A percentile compares a stretch with the other conserved stretches of the same genome.
Evolutionary conservation across 371 early-diverging fungal species (phyloP).

Genomic region (Zychaea mexicana): DNA sequence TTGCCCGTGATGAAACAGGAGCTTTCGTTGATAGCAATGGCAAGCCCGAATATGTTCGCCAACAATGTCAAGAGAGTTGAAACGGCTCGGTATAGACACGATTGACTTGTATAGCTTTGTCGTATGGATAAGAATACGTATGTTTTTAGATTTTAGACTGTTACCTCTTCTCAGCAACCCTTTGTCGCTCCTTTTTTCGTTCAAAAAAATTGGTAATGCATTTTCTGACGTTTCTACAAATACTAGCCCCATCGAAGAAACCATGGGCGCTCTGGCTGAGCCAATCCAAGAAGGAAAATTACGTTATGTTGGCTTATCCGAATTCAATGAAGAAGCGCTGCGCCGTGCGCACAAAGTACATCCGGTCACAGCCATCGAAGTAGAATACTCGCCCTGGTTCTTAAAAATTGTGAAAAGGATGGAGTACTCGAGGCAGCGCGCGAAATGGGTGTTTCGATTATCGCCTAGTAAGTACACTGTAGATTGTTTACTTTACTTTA

Average conservation of each 20-base stretch:
- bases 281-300: constrained; percentile 63
- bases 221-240: constrained; percentile 60
- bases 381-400: constrained; percentile 59
- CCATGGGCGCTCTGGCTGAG: constrained; percentile 59
- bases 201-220: constrained; percentile 65
- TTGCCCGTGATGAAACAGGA: constrained; percentile 25
- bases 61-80: constrained; percentile 44
- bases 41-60: constrained; percentile 51
- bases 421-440: constrained; percentile 54
- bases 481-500: constrained; percentile 10
- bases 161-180: too few species aligned
- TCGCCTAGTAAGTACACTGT: constrained; percentile 52
- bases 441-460: constrained; percentile 64
- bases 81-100: constrained; percentile 45
- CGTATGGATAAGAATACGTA: constrained; percentile 59
- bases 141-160: too few species aligned
- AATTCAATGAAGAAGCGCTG: constrained; percentile 52
- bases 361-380: constrained; percentile 64
- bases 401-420: constrained; percentile 56
- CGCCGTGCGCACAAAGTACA: constrained; percentile 65
- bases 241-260: constrained; percentile 52
- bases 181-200: too few species aligned
- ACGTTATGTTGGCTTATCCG: constrained; percentile 59
- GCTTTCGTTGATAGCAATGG: constrained; percentile 35
- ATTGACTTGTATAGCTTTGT: constrained; percentile 49